These are phyloP conservation scores for Ocimum tenuiflorum DNA, from an alignment of 257 asterid genomes.

Conservation along the genomic window DNA sequence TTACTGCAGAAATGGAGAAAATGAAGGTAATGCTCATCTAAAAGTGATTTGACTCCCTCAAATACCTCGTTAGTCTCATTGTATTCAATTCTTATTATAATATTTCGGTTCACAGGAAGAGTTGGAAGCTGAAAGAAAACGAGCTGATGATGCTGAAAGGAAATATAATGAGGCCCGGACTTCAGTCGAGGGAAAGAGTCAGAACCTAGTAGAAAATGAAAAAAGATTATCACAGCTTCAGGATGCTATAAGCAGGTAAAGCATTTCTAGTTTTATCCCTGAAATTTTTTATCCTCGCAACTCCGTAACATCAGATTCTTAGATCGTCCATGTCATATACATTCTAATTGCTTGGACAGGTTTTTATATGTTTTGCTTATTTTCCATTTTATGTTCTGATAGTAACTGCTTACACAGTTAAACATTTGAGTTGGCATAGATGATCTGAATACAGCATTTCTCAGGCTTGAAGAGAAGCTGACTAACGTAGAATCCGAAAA, in stretches of 20 bases:
- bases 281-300: not conserved
- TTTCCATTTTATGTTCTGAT: conserved; percentile 1
- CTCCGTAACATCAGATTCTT: not conserved
- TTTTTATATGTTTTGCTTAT: not conserved
- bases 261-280: conserved; percentile 8
- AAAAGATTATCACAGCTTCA: conserved; percentile 74
- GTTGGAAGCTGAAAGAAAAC: conserved; percentile 60
- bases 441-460: conserved; percentile 27
- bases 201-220: conserved; percentile 82
- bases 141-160: conserved; percentile 76
- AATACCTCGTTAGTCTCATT: conserved; percentile 2
- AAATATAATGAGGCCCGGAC: conserved; percentile 53
- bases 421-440: conserved; percentile 9
- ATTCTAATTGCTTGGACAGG: not conserved
- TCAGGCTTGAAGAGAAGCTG: conserved; percentile 89
- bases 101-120: conserved; percentile 37
- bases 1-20: conserved; percentile 61
- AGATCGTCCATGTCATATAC: not conserved
- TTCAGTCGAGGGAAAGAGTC: conserved; percentile 64
- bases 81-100: conserved; percentile 4
- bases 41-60: conserved; percentile 11
- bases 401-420: not conserved
- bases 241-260: conserved; percentile 84
- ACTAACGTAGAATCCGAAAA: conserved; percentile 90
- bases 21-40: conserved; percentile 49